Conservation (phyloP, 1,284 basidiomycete species). For the Porogramme epimiltina region DNA sequence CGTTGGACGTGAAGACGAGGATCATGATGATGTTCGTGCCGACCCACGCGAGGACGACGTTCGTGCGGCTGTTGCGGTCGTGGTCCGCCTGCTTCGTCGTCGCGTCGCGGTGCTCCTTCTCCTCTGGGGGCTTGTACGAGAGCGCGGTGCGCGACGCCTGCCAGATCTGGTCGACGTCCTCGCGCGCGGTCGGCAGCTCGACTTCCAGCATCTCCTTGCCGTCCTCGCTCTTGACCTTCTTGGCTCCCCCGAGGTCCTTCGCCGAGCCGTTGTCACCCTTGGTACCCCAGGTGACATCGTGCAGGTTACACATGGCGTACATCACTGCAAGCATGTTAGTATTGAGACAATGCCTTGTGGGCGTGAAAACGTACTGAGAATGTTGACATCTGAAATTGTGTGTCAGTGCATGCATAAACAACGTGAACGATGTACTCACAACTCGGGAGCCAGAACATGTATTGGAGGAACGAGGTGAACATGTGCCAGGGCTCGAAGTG, state of each 20-base stretch:
- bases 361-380: constrained; percentile 54
- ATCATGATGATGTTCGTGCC: constrained; percentile 86
- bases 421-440: constrained; percentile 45
- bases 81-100: constrained; percentile 89
- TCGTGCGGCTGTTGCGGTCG: constrained; percentile 80
- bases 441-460: constrained; percentile 78
- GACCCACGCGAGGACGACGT: constrained; percentile 85
- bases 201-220: constrained; percentile 88
- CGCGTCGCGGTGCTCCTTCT: constrained; percentile 83
- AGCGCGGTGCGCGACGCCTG: constrained; percentile 68
- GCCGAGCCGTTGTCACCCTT: constrained; percentile 87
- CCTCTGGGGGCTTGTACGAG: constrained; percentile 62
- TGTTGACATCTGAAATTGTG: constrained; percentile 70
- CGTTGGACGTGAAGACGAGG: constrained; percentile 78
- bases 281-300: constrained; percentile 91
- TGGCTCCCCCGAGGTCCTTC: constrained; percentile 87
- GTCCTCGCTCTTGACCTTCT: constrained; percentile 81
- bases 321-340: constrained; percentile 53
- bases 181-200: constrained; percentile 75
- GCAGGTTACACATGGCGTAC: constrained; percentile 89
- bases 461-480: constrained; percentile 87
- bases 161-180: constrained; percentile 90
- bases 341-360: background rate
- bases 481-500: constrained; percentile 94
- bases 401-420: constrained; percentile 13